These are phyloP conservation scores for Penicillium waksmanii DNA, from an alignment of 495 filamentous ascomycete genomes.

Conservation along the genomic window DNA sequence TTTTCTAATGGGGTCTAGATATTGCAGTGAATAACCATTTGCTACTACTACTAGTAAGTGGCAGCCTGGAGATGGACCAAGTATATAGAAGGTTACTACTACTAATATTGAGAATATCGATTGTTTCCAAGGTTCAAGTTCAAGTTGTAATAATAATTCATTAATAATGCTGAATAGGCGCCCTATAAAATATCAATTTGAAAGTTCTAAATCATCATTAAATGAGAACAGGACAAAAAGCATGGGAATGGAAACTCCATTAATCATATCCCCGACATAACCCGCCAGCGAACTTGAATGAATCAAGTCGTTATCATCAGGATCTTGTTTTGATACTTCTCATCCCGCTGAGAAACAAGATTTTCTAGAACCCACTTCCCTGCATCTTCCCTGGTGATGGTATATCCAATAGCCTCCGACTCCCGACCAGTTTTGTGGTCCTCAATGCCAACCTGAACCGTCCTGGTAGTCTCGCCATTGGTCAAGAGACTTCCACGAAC, in stretches of 20 bases:
- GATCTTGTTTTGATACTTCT: conserved; percentile 24
- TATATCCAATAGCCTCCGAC: conserved; percentile 48
- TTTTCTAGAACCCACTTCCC: conserved; percentile 23
- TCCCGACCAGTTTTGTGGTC: conserved; percentile 42
- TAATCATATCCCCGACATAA: background rate
- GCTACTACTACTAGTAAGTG: no score
- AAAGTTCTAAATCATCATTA: no score
- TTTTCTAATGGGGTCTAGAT: no score
- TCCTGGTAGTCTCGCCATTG: conserved; percentile 33
- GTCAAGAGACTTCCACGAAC: conserved; percentile 49
- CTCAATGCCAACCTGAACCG: conserved; percentile 47
- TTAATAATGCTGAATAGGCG: no score
- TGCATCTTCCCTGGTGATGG: conserved; percentile 30
- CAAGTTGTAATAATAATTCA: no score
- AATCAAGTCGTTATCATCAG: conserved; percentile 21
- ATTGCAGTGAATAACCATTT: no score
- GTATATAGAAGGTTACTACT: no score
- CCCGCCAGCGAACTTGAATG: background rate
- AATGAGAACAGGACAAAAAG: no score
- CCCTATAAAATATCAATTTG: no score
- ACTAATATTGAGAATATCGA: no score
- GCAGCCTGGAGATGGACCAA: no score
- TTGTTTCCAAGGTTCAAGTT: no score
- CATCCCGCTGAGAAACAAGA: conserved; percentile 14
- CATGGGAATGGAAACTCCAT: background rate